Conservation (phyloP, 768 basidiomycete species). For the Lactarius quietus region DNA sequence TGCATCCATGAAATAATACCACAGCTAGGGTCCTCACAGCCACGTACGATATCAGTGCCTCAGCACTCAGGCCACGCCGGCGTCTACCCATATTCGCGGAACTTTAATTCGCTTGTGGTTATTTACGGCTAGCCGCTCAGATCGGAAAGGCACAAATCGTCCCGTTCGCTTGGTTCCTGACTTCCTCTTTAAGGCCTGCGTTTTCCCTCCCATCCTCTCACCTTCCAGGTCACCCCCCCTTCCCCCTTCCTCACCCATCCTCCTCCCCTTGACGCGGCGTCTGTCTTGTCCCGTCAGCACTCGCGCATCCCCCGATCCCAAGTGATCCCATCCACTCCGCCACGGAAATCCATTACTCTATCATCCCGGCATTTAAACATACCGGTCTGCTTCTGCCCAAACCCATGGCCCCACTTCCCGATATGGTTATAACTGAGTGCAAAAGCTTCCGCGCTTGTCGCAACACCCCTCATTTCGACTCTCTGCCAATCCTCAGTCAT, state of each 20-base stretch:
- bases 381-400: slow-evolving; percentile 10
- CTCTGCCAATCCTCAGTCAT: slow-evolving; percentile 23
- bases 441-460: slow-evolving; percentile 27
- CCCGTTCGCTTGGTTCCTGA: slow-evolving; percentile 7
- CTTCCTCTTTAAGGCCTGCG: slow-evolving; percentile 7
- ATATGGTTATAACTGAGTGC: slow-evolving; percentile 18
- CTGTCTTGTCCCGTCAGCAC: slow-evolving; percentile 9
- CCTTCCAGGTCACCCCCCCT: neutral
- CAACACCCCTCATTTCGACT: slow-evolving; percentile 19
- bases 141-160: slow-evolving; percentile 28
- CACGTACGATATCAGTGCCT: slow-evolving; percentile 24
- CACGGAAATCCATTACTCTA: neutral
- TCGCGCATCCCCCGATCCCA: slow-evolving; percentile 11
- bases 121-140: slow-evolving; percentile 27
- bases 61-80: slow-evolving; percentile 6
- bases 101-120: slow-evolving; percentile 17
- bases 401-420: slow-evolving; percentile 22
- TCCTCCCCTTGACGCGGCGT: slow-evolving; percentile 11
- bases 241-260: neutral
- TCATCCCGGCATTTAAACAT: slow-evolving; percentile 21
- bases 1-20: neutral
- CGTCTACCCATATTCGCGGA: slow-evolving; percentile 23
- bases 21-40: slow-evolving; percentile 19
- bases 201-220: neutral
- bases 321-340: slow-evolving; percentile 2